Base-by-base conservation (phyloP, 768 basidiomycete genomes). In the Hygrophorus pudorinus region DNA sequence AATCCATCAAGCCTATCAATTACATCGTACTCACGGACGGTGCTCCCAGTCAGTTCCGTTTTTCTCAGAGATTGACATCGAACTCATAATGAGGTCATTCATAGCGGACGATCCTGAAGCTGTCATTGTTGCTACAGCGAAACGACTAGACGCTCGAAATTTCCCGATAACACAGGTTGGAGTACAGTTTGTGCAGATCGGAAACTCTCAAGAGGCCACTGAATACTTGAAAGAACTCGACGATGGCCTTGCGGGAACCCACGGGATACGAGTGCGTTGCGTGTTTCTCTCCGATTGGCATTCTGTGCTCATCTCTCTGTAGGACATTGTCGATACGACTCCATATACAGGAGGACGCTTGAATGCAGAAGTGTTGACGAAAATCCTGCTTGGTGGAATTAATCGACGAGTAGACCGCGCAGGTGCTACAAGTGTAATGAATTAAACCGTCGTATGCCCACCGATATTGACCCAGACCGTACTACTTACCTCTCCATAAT, bases 241-340 rank as follows among this genome's bases (percentile, higher is more conserved):
- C 50, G 72, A 84, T 51, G 72, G 66, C 9, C 59, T 86, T 29
- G 52, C 65, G 10, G 50, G 48, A 1, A 60, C 45, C 4, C 59
- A 73, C 51, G 56, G 59, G 17, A 62, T 78, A 13, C 65, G 78
- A 28, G 75, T 76, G 49, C 51, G 67, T 52, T n/a, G 5, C 21
- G 13, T 3, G 20, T 4, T 14, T 29, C 39, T 29, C 8, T 28
- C 7, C 38, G 28, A 31, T 36, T 14, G n/a, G 3, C 12, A n/a
- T 42, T 27, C 27, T n/a, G 37, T 30, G 16, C 9, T 20, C 3
- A 16, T 4, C 2, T 13, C 10, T 24, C 35, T 9, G 10, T 38
- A 79, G 68, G 83, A 85, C 53, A 85, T 85, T 17, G 79, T 85
- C 0, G 83, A 85, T 52, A 83, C 79, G 2, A 79, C 78, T 0